These are phyloP conservation scores for Eucalyptus polyanthemos DNA, from an alignment of 345 rosid species.

Conservation along the genomic window DNA sequence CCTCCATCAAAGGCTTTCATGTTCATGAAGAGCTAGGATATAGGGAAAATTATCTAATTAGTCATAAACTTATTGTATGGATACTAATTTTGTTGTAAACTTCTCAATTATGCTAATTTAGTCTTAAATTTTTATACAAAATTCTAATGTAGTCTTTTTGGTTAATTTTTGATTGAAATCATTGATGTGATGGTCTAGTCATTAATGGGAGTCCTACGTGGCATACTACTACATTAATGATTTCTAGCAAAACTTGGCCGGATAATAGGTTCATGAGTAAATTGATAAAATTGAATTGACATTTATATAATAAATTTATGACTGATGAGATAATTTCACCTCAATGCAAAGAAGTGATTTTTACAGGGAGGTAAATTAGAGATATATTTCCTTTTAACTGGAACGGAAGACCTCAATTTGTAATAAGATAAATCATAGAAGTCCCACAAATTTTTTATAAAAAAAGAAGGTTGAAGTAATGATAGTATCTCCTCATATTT, in stretches of 20 bases:
- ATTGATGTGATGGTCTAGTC: background rate
- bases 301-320: background rate
- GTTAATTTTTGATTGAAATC: background rate
- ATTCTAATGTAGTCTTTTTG: background rate
- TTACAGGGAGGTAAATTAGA: background rate
- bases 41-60: background rate
- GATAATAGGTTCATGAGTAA: background rate
- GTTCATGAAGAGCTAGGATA: background rate
- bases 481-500: too few species aligned
- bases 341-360: background rate
- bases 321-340: fast-evolving
- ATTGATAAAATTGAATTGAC: background rate
- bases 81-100: background rate
- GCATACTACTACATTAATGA: background rate
- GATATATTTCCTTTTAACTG: background rate
- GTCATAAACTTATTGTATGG: background rate
- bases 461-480: too few species aligned
- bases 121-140: background rate
- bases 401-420: too few species aligned
- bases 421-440: too few species aligned
- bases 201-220: background rate
- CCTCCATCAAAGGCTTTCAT: background rate
- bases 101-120: background rate
- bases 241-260: fast-evolving
- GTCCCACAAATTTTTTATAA: too few species aligned